Conservation (phyloP, 2,329 filamentous ascomycete genomes). For the Exophiala calicioides region DNA sequence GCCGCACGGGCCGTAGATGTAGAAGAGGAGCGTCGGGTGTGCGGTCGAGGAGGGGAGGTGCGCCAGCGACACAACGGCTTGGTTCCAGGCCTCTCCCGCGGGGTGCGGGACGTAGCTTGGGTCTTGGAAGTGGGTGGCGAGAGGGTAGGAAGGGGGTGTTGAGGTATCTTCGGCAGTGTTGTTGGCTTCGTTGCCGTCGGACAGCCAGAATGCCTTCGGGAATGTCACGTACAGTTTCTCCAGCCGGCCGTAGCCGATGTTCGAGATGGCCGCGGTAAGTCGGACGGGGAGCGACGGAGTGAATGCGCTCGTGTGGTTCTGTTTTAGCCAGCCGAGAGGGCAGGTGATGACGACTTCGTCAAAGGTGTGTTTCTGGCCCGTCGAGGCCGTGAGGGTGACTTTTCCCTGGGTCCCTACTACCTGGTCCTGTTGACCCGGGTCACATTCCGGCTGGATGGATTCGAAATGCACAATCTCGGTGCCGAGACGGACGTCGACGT, state of each 20-base stretch:
- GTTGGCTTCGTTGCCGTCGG: slow-evolving; percentile 36
- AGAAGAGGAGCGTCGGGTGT: slow-evolving; percentile 85
- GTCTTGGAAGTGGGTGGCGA: slow-evolving; percentile 74
- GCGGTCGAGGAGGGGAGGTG: slow-evolving; percentile 59
- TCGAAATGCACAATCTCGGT: slow-evolving; percentile 46
- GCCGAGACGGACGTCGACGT: slow-evolving; percentile 47
- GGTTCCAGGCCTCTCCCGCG: slow-evolving; percentile 68
- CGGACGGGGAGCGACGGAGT: slow-evolving; percentile 45
- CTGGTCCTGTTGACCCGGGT: too few species aligned
- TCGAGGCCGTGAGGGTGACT: slow-evolving; percentile 47
- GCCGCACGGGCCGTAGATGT: slow-evolving; percentile 48
- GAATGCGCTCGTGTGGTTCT: slow-evolving; percentile 47
- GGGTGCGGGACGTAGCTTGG: slow-evolving; percentile 66
- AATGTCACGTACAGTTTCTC: slow-evolving; percentile 66
- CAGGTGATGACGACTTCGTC: slow-evolving; percentile 56
- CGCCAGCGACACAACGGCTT: slow-evolving; percentile 75
- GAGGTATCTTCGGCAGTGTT: background rate
- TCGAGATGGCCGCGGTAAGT: slow-evolving; percentile 48
- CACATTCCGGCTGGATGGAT: too few species aligned
- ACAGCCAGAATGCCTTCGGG: slow-evolving; percentile 72
- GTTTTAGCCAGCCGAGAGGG: slow-evolving; percentile 57
- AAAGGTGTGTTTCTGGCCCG: slow-evolving; percentile 42
- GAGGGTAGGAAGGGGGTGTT: slow-evolving; percentile 47
- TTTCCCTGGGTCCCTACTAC: slow-evolving; percentile 33
- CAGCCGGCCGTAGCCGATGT: slow-evolving; percentile 49